phyloP scores from a whole-genome alignment of 306 rosid genomes.

The Rubus idaeus region DNA sequence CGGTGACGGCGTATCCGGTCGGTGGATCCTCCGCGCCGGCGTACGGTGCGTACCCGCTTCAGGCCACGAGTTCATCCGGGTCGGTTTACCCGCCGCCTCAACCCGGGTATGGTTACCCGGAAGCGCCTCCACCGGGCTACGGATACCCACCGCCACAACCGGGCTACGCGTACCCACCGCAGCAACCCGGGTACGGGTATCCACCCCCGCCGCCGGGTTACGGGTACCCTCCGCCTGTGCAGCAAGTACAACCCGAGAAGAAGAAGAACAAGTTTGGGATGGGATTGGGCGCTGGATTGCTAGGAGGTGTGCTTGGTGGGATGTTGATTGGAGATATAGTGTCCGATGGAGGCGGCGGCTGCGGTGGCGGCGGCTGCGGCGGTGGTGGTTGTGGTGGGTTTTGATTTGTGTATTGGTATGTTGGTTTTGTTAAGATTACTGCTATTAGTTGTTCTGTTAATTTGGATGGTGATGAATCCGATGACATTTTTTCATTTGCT shows the following conservation, averaged over 20 bases:
- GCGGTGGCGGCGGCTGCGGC: conserved; percentile 32
- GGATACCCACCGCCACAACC: conserved; percentile 32
- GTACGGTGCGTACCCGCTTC: not conserved
- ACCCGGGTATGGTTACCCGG: conserved; percentile 1
- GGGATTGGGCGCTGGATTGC: conserved; percentile 82
- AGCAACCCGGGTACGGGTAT: conserved; percentile 6
- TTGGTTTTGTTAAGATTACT: too few relatives aligned
- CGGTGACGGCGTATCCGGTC: conserved; percentile 29
- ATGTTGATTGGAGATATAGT: conserved; percentile 72
- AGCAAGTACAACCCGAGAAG: conserved; percentile 19
- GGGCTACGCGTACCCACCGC: conserved; percentile 34
- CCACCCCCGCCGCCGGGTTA: conserved; percentile 32
- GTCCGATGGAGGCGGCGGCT: conserved; percentile 44
- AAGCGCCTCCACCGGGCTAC: not conserved
- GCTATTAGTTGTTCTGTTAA: not conserved
- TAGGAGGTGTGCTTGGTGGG: conserved; percentile 79
- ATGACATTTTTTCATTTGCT: too few relatives aligned
- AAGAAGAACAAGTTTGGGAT: conserved; percentile 57
- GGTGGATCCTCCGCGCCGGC: conserved; percentile 29
- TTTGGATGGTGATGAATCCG: not conserved
- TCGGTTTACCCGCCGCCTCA: conserved; percentile 14
- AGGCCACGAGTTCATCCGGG: not conserved
- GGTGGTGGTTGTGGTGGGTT: conserved; percentile 42
- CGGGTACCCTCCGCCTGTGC: conserved; percentile 40
- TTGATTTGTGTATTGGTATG: conserved; percentile 16